These are phyloP conservation scores for Collariella sp. DNA, from an alignment of 495 filamentous ascomycete genomes.

Conservation along the genomic window DNA sequence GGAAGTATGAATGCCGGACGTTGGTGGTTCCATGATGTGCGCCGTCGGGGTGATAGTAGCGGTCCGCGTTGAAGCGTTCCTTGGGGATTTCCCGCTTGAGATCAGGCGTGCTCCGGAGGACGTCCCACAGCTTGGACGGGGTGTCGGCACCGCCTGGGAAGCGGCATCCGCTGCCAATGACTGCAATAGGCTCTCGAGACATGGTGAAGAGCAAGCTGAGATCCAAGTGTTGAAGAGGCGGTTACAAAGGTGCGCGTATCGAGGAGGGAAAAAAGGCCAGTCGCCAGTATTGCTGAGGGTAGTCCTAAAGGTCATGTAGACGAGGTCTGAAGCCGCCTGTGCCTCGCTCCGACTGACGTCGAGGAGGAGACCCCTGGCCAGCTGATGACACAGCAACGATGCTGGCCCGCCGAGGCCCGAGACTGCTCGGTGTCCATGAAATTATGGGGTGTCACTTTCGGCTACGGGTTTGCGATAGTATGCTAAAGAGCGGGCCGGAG, in stretches of 20 bases:
- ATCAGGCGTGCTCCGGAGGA: conserved; percentile 10
- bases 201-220: background rate
- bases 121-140: conserved; percentile 16
- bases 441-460: too few relatives aligned
- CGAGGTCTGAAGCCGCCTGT: too few relatives aligned
- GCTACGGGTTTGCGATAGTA: too few relatives aligned
- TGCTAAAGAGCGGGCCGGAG: too few relatives aligned
- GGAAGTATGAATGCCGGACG: conserved; percentile 58
- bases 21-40: conserved; percentile 33
- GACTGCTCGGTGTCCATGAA: too few relatives aligned
- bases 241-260: background rate
- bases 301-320: too few relatives aligned
- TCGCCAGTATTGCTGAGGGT: too few relatives aligned
- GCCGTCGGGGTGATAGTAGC: conserved; percentile 38
- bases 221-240: background rate
- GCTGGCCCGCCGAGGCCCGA: too few relatives aligned
- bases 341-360: too few relatives aligned
- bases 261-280: too few relatives aligned
- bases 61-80: conserved; percentile 9
- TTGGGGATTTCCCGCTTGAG: conserved; percentile 4
- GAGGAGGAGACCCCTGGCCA: too few relatives aligned
- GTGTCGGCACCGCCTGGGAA: conserved; percentile 16
- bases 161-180: conserved; percentile 19
- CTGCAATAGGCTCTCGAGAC: conserved; percentile 21
- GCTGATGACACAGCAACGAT: too few relatives aligned